These are phyloP conservation scores for Thecaphora thlaspeos DNA, from an alignment of 1,284 basidiomycete species.

Conservation along the genomic window DNA sequence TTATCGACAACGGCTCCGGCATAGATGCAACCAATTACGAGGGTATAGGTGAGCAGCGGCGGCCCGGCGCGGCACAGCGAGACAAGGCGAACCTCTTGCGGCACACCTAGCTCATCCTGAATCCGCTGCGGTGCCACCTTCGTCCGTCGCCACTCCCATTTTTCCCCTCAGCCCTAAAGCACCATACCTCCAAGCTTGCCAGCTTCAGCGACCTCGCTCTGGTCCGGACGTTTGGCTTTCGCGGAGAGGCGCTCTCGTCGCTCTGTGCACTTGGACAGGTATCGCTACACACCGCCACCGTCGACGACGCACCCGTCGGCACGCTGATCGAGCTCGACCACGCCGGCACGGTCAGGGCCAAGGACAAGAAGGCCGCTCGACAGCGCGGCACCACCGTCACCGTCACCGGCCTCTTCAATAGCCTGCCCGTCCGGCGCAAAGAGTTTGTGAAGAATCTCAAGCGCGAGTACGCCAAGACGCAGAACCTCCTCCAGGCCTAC, in stretches of 20 bases:
- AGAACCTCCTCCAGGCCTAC: constrained; percentile 81
- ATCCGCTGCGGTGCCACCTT: too few species aligned
- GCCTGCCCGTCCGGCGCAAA: constrained; percentile 85
- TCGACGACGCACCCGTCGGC: constrained; percentile 45
- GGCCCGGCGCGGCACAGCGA: too few species aligned
- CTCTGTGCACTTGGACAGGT: constrained; percentile 78
- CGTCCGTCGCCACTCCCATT: too few species aligned
- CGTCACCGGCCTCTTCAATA: constrained; percentile 73
- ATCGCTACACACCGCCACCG: constrained; percentile 49
- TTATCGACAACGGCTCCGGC: constrained; percentile 88
- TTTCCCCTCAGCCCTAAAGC: constrained; percentile 70
- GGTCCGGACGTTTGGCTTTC: constrained; percentile 87
- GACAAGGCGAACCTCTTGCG: too few species aligned
- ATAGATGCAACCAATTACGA: constrained; percentile 76
- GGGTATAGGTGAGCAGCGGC: constrained; percentile 73
- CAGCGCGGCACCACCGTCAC: constrained; percentile 85
- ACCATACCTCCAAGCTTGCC: constrained; percentile 88
- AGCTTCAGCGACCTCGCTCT: constrained; percentile 73
- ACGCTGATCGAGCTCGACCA: constrained; percentile 46
- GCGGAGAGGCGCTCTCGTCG: constrained; percentile 91
- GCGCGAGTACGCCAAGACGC: constrained; percentile 82
- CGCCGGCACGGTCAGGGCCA: constrained; percentile 38
- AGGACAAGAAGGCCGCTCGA: constrained; percentile 64
- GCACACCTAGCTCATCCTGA: too few species aligned
- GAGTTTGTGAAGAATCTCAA: constrained; percentile 87